phyloP scores from a whole-genome alignment of 805 yeast genomes.

The Metschnikowia borealis region DNA sequence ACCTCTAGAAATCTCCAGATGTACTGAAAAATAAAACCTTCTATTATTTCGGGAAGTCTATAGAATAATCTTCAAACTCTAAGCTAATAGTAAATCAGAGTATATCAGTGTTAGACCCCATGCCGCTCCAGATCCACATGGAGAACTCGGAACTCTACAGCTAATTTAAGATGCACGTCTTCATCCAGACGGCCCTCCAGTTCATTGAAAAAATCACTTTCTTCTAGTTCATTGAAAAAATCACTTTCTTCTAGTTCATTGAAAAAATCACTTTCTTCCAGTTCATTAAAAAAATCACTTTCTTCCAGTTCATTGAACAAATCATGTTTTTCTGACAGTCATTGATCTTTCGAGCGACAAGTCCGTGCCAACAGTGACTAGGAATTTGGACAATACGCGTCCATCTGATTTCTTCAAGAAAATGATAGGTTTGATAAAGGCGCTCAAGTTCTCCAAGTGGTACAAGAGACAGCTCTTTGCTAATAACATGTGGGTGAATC shows the following conservation, averaged over 20 bases:
- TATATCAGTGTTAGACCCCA: too few relatives aligned
- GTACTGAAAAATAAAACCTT: too few relatives aligned
- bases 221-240: too few relatives aligned
- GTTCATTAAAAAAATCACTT: too few relatives aligned
- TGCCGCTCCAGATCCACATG: conserved; percentile 39
- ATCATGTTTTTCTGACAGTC: conserved; percentile 26
- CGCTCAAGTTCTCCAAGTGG: conserved; percentile 77
- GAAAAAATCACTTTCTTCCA: too few relatives aligned
- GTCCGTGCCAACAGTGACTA: conserved; percentile 49
- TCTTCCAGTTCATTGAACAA: conserved; percentile 31
- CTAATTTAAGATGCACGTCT: conserved; percentile 33
- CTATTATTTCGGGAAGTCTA: too few relatives aligned
- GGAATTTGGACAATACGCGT: conserved; percentile 65
- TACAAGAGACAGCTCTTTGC: conserved; percentile 45
- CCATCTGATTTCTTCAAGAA: conserved; percentile 87
- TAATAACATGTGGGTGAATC: conserved; percentile 46
- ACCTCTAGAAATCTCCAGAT: too few relatives aligned
- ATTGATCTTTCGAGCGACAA: conserved; percentile 29
- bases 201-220: conserved; percentile 24
- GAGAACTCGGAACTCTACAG: conserved; percentile 29
- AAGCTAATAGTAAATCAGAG: too few relatives aligned
- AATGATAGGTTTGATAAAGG: conserved; percentile 58
- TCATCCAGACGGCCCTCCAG: conserved; percentile 33
- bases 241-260: too few relatives aligned
- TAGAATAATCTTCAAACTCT: too few relatives aligned